phyloP scores from a whole-genome alignment of 1,139 yeast genomes.

The Saccharomyces hybrid region DNA sequence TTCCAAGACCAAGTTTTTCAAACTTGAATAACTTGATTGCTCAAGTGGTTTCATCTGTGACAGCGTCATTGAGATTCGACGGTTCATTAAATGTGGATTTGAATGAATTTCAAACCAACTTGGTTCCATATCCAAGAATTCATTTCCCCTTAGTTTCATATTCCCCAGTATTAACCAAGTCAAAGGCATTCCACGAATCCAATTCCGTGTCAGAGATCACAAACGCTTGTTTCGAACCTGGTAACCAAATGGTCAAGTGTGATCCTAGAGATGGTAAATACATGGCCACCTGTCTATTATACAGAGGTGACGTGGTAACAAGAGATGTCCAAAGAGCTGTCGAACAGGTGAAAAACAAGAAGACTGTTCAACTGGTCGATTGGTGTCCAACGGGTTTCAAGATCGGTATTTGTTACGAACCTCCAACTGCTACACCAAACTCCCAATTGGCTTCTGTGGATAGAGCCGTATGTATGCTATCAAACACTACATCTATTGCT shows the following conservation, averaged over 20 bases:
- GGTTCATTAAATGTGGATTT: conserved; percentile 95
- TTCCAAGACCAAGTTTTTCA: conserved; percentile 80
- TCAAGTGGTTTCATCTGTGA: conserved; percentile 94
- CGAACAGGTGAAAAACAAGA: conserved; percentile 85
- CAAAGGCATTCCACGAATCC: conserved; percentile 87
- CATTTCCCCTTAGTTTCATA: conserved; percentile 98
- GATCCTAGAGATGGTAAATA: conserved; percentile 94
- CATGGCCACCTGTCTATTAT: conserved; percentile 95
- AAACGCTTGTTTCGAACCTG: conserved; percentile 95
- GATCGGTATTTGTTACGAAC: conserved; percentile 97
- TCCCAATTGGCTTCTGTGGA: conserved; percentile 88
- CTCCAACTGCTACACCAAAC: conserved; percentile 84
- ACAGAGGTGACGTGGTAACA: conserved; percentile 97
- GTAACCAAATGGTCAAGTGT: conserved; percentile 98
- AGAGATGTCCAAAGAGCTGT: conserved; percentile 96
- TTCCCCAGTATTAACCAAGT: conserved; percentile 89
- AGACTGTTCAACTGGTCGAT: conserved; percentile 93
- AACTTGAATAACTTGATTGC: conserved; percentile 90
- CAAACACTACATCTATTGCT: conserved; percentile 96
- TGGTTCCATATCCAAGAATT: conserved; percentile 98
- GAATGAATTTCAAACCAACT: conserved; percentile 94
- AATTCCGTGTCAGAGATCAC: conserved; percentile 90
- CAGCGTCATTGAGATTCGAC: conserved; percentile 93
- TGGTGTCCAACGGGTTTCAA: conserved; percentile 99
- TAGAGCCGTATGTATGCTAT: conserved; percentile 96